Evolutionary conservation across 2,329 filamentous ascomycete species (phyloP).

Genomic region (Alternaria gansuensis): DNA sequence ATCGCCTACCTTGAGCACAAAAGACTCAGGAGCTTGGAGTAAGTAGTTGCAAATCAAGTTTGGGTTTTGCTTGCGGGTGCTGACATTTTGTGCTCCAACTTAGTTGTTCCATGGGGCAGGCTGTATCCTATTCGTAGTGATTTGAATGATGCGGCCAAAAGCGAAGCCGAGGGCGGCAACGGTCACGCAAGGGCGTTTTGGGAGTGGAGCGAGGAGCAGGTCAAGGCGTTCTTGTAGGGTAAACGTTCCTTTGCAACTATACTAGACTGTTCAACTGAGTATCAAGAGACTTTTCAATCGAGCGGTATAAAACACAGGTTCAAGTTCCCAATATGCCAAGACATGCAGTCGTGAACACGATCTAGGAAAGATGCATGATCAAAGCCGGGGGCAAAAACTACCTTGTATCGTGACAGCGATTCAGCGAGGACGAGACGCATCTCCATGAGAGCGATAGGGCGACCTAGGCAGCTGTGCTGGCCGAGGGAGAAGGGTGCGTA

Average conservation of each 20-base stretch:
- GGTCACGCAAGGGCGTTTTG: background rate
- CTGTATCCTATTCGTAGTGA: background rate
- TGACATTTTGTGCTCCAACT: background rate
- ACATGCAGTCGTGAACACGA: constrained; percentile 4
- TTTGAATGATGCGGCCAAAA: background rate
- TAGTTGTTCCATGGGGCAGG: constrained; percentile 3
- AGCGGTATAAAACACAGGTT: background rate
- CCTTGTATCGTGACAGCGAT: background rate
- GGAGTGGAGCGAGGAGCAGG: constrained; percentile 7
- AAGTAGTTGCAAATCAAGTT: background rate
- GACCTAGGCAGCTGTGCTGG: constrained; percentile 10
- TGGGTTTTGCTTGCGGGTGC: background rate
- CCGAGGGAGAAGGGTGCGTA: constrained; percentile 26
- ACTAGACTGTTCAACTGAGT: background rate
- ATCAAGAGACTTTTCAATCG: background rate
- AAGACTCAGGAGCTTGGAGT: constrained; percentile 1
- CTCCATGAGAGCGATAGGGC: constrained; percentile 6
- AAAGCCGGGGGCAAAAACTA: background rate
- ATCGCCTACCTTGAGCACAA: background rate
- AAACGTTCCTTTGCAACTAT: background rate
- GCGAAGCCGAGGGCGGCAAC: constrained; percentile 3
- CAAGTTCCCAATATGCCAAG: constrained; percentile 4
- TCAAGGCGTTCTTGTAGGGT: constrained; percentile 5
- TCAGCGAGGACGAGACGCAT: constrained; percentile 10
- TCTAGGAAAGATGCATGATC: background rate